These are phyloP conservation scores for Neurospora pannonica DNA, from an alignment of 495 filamentous ascomycete species.

Conservation along the genomic window DNA sequence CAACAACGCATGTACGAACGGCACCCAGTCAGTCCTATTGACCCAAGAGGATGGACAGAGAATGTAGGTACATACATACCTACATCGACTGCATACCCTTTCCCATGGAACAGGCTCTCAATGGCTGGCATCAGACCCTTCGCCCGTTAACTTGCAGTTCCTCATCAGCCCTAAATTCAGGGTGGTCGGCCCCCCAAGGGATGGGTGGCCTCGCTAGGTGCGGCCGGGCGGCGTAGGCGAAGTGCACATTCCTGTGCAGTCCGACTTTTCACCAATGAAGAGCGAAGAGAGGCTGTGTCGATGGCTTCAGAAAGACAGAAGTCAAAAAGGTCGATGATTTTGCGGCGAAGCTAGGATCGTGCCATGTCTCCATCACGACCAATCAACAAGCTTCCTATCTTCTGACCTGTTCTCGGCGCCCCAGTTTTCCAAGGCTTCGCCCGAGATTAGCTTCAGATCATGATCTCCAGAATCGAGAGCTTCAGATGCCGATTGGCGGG, in stretches of 20 bases:
- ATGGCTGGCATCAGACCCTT: conserved; percentile 3
- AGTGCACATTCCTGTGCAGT: neutral
- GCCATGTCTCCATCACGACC: neutral
- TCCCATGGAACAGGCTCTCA: conserved; percentile 1
- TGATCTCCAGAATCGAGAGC: neutral
- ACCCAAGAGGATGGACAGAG: neutral
- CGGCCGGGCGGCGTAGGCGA: neutral
- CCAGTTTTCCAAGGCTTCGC: neutral
- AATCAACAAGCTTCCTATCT: neutral
- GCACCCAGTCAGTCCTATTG: neutral
- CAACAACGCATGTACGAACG: neutral
- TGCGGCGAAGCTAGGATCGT: neutral
- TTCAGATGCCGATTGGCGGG: neutral
- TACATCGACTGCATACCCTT: neutral
- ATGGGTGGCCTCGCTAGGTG: neutral
- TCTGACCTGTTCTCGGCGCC: neutral
- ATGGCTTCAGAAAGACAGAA: neutral
- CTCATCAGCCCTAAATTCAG: conserved; percentile 15
- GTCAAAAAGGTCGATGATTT: neutral
- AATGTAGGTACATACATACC: neutral
- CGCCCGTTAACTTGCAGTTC: conserved; percentile 1
- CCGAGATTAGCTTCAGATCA: neutral
- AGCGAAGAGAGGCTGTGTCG: neutral
- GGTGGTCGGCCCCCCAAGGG: neutral
- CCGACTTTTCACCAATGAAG: neutral